Base-by-base conservation (phyloP, 1,284 basidiomycete species). In the Trametes pubescens region DNA sequence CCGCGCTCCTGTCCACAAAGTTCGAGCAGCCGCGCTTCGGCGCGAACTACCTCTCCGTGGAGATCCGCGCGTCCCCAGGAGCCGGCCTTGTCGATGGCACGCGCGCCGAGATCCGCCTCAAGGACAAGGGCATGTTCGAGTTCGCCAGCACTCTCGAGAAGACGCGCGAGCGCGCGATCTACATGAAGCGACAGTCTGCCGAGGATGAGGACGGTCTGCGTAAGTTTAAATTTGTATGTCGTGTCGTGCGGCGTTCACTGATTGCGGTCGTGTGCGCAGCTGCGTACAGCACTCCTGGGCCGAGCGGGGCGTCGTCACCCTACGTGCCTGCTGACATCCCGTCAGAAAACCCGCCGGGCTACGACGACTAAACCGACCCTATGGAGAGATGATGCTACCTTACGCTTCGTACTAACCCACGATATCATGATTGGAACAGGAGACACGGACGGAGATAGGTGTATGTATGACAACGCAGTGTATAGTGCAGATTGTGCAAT, bases 21-120 rank as follows among this genome's bases (percentile, higher is more conserved):
- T 93, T 91, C 73, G 86, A 91, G 69, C 91, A 93, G 73, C 92
- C 92, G 2, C 82, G 85, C 18, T 88, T 92, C 62, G 84, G 83
- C 51, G 76, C 84, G 11, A 93, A 94, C 73, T 91, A 86, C 70
- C 81, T 93, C 48, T 73, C 78, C 0, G 80, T 94, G 68, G 84
- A 88, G 51, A 79, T 93, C 71, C 85, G 83, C 68, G 90, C 92
- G 11, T 81, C 89, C 0, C 73, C 82, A 0, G 85, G 82, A 21
- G 91, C 91, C 21, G 88, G 88, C 11, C 77, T 93, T 34, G 83
- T 82, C 0, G 77, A 83, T 2, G 89, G 88, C 59, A 89, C 90
- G 24, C 83, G 76, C 57, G 84, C 83, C 1, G 89, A 93, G 74
- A 77, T 93, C 38, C 82, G 91, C 63, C 38, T 49, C 51, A 83